These are phyloP conservation scores for Pyracantha coccinea DNA, from an alignment of 331 rosid genomes.

Conservation along the genomic window DNA sequence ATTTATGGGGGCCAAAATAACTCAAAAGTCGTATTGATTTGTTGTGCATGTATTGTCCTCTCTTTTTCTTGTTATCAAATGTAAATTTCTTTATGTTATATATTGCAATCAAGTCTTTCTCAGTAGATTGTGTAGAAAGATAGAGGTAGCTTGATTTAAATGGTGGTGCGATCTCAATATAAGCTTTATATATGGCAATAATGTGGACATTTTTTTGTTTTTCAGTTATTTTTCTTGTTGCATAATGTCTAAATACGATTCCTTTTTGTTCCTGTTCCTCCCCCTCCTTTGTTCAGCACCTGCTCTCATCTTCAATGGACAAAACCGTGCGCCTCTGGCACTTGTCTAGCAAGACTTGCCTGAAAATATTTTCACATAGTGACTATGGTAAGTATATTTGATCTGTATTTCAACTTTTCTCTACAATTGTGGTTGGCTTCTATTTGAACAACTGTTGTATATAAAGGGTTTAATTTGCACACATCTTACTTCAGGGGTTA, in stretches of 20 bases:
- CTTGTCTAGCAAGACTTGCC: constrained; percentile 68
- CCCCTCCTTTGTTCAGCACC: constrained; percentile 40
- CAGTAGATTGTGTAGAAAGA: neutral
- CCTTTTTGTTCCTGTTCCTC: neutral
- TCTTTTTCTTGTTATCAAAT: neutral
- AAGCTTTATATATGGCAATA: neutral
- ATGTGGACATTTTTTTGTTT: neutral
- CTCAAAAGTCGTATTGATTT: neutral
- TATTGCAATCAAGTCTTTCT: neutral
- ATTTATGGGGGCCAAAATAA: neutral
- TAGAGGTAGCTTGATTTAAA: neutral
- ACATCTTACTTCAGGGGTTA: neutral
- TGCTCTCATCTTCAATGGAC: constrained; percentile 99
- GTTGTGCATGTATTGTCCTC: neutral
- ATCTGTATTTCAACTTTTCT: constrained; percentile 8
- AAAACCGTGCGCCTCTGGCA: constrained; percentile 99
- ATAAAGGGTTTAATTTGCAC: neutral
- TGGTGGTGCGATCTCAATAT: neutral
- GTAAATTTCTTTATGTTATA: neutral
- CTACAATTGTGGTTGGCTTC: constrained; percentile 12
- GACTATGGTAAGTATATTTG: constrained; percentile 71
- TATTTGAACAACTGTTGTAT: constrained; percentile 1
- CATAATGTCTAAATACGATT: neutral
- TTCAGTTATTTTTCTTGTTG: neutral
- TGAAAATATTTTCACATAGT: constrained; percentile 82